Evolutionary conservation across 257 asterid genomes (phyloP).

Genomic region (Gentiana dahurica): DNA sequence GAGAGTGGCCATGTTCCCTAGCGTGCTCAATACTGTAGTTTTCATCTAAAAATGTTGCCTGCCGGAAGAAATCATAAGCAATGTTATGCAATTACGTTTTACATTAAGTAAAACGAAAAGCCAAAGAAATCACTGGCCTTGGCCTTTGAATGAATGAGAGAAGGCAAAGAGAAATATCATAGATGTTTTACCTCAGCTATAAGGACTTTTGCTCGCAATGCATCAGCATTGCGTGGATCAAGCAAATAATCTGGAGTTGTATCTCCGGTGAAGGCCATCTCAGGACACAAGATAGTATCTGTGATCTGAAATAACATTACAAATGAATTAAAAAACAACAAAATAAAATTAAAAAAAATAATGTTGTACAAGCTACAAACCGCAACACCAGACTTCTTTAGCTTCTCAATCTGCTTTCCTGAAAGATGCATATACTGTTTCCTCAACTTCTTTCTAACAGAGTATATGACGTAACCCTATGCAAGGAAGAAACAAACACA

Average conservation of each 20-base stretch:
- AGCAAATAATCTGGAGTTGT: conserved; percentile 70
- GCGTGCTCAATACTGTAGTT: conserved; percentile 63
- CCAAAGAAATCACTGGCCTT: too few relatives aligned
- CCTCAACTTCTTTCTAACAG: conserved; percentile 83
- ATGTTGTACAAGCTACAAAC: conserved; percentile 20
- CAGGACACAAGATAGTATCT: conserved; percentile 80
- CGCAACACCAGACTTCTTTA: conserved; percentile 92
- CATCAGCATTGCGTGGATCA: conserved; percentile 87
- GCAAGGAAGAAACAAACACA: conserved; percentile 1
- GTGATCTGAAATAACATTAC: conserved; percentile 47
- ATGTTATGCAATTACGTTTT: too few relatives aligned
- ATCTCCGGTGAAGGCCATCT: conserved; percentile 97
- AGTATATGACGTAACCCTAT: conserved; percentile 93
- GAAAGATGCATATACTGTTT: conserved; percentile 75
- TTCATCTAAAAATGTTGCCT: conserved; percentile 97
- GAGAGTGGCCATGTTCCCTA: conserved; percentile 90
- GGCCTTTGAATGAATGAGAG: too few relatives aligned
- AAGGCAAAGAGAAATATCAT: too few relatives aligned
- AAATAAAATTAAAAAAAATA: background rate
- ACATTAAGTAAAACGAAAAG: too few relatives aligned
- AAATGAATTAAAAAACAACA: background rate
- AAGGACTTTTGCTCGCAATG: conserved; percentile 88
- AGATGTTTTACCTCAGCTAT: conserved; percentile 63
- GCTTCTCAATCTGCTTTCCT: conserved; percentile 89
- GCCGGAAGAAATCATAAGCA: conserved; percentile 17